Conservation (phyloP, 257 asterid species). For the Eustoma russellianum region DNA sequence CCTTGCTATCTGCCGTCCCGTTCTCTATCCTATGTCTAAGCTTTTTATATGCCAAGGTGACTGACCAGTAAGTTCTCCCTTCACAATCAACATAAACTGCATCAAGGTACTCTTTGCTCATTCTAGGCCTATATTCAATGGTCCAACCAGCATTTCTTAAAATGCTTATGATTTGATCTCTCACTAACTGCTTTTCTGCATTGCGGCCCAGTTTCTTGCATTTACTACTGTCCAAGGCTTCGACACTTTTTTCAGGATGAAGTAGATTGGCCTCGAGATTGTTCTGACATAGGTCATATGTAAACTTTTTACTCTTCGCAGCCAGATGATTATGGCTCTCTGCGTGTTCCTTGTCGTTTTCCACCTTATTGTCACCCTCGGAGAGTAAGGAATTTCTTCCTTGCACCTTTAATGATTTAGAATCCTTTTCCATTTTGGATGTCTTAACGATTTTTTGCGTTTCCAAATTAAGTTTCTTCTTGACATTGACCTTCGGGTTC, state of each 20-base stretch:
- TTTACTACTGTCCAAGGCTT: slow-evolving; percentile 1
- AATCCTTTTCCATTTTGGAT: slow-evolving; percentile 16
- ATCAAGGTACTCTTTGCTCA: slow-evolving; percentile 47
- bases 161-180: slow-evolving; percentile 60
- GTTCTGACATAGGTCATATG: slow-evolving; percentile 14
- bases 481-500: slow-evolving; percentile 2
- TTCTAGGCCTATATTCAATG: slow-evolving; percentile 61
- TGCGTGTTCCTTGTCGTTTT: not conserved
- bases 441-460: slow-evolving; percentile 3
- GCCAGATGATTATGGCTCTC: slow-evolving; percentile 2
- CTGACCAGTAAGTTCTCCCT: slow-evolving; percentile 70
- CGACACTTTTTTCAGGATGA: slow-evolving; percentile 12
- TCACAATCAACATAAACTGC: slow-evolving; percentile 72
- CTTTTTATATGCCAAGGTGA: slow-evolving; percentile 68
- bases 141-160: slow-evolving; percentile 77
- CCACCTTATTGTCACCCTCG: not conserved
- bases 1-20: slow-evolving; percentile 49
- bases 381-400: not conserved
- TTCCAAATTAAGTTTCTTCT: slow-evolving; percentile 9
- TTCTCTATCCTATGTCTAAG: slow-evolving; percentile 53
- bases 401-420: slow-evolving; percentile 7
- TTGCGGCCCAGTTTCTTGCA: slow-evolving; percentile 33
- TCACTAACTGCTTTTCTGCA: slow-evolving; percentile 54
- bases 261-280: slow-evolving; percentile 7
- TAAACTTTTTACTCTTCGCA: slow-evolving; percentile 1